Base-by-base conservation (phyloP, 768 basidiomycete genomes). In the Phanerochaete sordida region DNA sequence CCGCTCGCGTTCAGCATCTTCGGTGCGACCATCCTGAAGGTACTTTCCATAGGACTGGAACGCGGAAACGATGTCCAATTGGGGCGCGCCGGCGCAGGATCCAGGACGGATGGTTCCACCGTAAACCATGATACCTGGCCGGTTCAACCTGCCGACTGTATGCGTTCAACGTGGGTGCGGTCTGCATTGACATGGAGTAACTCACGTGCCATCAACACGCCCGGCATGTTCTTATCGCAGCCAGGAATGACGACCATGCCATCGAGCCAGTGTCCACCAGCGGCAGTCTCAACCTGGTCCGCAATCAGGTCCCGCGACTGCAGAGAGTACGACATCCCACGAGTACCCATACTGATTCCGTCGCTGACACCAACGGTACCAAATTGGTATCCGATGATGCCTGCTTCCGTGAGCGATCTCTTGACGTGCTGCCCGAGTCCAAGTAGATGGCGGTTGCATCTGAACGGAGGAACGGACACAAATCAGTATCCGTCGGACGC, bases 201-300 rank as follows among this genome's bases (percentile, higher is more conserved):
- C 91, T 76, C 68, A 93, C 92, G 84, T 50, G 94, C 97, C 84
- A 99, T 99, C 67, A 98, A 79, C 37, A 97, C 95, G 62, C 97
- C 97, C n/a, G 97, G 97, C 96, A 99, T 98, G 77, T 99, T 99
- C 78, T 99, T 99, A 79, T 99, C 96, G 71, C 94, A 98, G 43
- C 95, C 97, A 23, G 97, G 97, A 56, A 99, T 81, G 60, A 93
- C 94, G 39, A 98, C 93, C 90, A 97, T 92, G 43, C 94, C 97
- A 68, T 98, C 97, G 15, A 99, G 84, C 86, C 95, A 97, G 72
- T 99, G 97, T 5, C 96, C 97, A 15, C 91, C 96, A 28, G 90
- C 95, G 19, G 93, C 95, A 12, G 92, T 92, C 77, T 98, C 96
- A 21, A 99, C 95, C 70, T 90, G 87, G 75, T 98, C 97, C 61